Evolutionary conservation across 176 grass and related monocot species (phyloP).

Genomic region (Poa annua): DNA sequence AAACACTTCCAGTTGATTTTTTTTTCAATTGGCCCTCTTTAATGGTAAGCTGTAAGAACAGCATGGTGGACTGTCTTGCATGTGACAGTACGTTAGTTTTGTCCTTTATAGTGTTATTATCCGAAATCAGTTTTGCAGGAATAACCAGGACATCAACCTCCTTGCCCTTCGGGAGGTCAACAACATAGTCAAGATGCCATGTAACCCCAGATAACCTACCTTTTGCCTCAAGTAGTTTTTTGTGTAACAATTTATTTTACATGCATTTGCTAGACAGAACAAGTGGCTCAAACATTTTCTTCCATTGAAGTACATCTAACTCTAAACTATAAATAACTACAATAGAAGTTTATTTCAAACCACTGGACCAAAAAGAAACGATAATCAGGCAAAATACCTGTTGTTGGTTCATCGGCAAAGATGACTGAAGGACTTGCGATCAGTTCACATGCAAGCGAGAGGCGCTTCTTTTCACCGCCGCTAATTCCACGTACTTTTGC

Average conservation of each 20-base stretch:
- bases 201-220: neutral
- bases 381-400: slow-evolving; percentile 53
- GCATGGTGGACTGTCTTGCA: neutral
- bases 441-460: slow-evolving; percentile 87
- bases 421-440: slow-evolving; percentile 96
- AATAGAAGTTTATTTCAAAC: slow-evolving; percentile 23
- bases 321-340: neutral
- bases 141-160: neutral
- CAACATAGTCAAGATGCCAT: neutral
- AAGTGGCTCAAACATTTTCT: neutral
- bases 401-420: slow-evolving; percentile 95
- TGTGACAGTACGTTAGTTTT: neutral
- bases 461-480: slow-evolving; percentile 94
- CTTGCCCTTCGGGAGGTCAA: neutral
- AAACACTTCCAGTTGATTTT: neutral
- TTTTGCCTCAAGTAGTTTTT: neutral
- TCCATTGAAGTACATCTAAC: slow-evolving; percentile 7
- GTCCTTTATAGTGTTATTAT: neutral
- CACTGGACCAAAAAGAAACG: neutral
- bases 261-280: too few relatives aligned
- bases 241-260: too few relatives aligned
- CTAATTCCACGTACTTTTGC: slow-evolving; percentile 95
- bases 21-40: neutral
- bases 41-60: neutral
- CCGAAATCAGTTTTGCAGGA: neutral